Evolutionary conservation across 2,329 filamentous ascomycete species (phyloP), one percentile per base, ranked within the genome.

Genomic region (Fusarium begoniae): DNA sequence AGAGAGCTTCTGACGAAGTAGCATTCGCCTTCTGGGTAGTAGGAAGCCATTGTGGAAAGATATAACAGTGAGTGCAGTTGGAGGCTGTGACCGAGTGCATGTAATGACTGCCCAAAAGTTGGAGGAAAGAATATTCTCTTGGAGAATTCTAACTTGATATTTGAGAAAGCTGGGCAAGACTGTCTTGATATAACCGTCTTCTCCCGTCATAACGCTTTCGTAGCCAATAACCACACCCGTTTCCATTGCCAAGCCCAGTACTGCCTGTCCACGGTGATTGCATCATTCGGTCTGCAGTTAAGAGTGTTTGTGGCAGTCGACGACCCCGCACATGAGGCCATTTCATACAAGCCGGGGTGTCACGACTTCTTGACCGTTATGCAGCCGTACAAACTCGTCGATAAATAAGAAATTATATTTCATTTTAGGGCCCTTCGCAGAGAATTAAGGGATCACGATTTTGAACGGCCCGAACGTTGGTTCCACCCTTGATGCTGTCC

Each of bases 201-300:
- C 5, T 28, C 5, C 6, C 18, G 26, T 5, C 18, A 13, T 3
- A 58, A 43, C 17, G 1, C 12, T 4, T 20, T 11, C 5, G 3
- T 4, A 28, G 2, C 5, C 3, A 37, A 28, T 5, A 6, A 9
- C 18, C 30, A 7, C 5, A 6, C 8, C 30, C 8, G 1, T 37
- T 10, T 15, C 5, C 3, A 14, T 10, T 37, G 3, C 1, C 2
- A 26, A 13, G n/a, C n/a, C 11, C 4, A 37, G 2, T 17, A 8
- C 22, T 0, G 1, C 2, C 4, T 14, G 0, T 11, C 28, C 4
- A 2, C 3, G 18, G 0, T 12, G 0, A 26, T 35, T 2, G 3
- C 15, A 48, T 5, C 30, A n/a, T 6, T 14, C 30, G 4, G 15
- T 50, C 55, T 50, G 20, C 18, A 13, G 35, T 20, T 1, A 4